Evolutionary conservation across 2,329 filamentous ascomycete species (phyloP), one percentile per base, ranked within the genome.

Genomic region (Cyanodermella asteris): DNA sequence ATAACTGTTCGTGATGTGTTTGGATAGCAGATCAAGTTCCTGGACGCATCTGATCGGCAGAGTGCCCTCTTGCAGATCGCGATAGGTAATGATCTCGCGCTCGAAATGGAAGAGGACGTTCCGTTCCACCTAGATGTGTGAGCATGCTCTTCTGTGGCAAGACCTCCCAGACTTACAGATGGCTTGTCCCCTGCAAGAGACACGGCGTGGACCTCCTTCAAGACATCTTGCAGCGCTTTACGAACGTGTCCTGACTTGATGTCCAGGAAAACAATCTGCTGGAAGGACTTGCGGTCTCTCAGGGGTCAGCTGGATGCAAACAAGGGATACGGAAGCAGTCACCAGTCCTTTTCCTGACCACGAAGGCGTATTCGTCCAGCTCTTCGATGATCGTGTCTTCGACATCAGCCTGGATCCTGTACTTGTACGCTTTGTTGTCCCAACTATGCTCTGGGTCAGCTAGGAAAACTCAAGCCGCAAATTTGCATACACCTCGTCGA

Each of bases 191-290:
- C n/a, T n/a, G n/a, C n/a, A n/a, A n/a, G n/a, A n/a, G n/a, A n/a
- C n/a, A n/a, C n/a, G n/a, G n/a, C n/a, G n/a, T n/a, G n/a, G n/a
- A n/a, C n/a, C 8, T 27, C 13, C 19, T 30, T 25, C 7, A 27
- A 24, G 2, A 30, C 18, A 13, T 27, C 24, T 18, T 27, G 25
- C 16, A 30, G 17, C 5, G 28, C 28, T 15, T 23, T 25, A 5
- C 12, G 17, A 10, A 30, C 10, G 22, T 30, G 24, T n/a, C n/a
- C n/a, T n/a, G 41, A 47, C 31, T 46, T 47, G 13, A 49, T 38
- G 29, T 46, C 32, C 24, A 43, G 24, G 28, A 36, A 41, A 12
- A 31, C 26, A 15, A 29, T 43, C 16, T 33, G 26, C 23, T 41
- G 25, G 26, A 35, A 26, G 20, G 31, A 37, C 16, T 31, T 36